Percentiles rank a stretch among this genome's conserved stretches.
Conservation (phyloP, 2,329 filamentous ascomycete genomes). For the Acrocalymma vagum region DNA sequence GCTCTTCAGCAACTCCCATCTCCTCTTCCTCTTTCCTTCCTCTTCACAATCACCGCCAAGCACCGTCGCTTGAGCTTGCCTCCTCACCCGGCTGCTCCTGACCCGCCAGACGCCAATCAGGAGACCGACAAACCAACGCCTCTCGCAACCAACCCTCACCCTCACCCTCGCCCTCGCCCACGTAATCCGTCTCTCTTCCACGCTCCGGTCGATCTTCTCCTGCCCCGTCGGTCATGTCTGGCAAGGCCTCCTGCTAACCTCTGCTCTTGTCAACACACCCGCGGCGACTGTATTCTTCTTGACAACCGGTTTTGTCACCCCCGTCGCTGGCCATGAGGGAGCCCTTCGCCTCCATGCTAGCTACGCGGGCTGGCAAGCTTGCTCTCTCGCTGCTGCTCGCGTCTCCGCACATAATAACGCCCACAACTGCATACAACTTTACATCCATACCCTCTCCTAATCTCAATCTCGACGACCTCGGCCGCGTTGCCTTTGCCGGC, state of each 20-base stretch:
- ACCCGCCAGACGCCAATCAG: conserved; percentile 19
- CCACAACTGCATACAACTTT: conserved; percentile 57
- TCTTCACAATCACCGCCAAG: conserved; percentile 11
- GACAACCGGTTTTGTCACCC: conserved; percentile 26
- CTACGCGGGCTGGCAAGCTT: conserved; percentile 47
- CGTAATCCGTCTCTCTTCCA: too few species aligned
- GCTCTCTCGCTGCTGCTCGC: conserved; percentile 44
- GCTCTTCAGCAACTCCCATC: conserved; percentile 15
- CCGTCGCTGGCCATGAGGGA: conserved; percentile 45
- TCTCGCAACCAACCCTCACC: conserved; percentile 2
- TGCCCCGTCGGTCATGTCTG: conserved; percentile 21
- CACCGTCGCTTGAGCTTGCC: conserved; percentile 13
- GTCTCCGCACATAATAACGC: conserved; percentile 23
- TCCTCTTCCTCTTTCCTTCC: too few species aligned
- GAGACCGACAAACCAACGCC: too few species aligned
- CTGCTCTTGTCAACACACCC: too few species aligned
- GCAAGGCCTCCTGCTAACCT: conserved; percentile 21
- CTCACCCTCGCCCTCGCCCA: conserved; percentile 7
- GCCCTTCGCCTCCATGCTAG: conserved; percentile 46
- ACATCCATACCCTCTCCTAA: conserved; percentile 71
- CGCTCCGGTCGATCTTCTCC: conserved; percentile 10
- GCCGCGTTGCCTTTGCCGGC: conserved; percentile 84
- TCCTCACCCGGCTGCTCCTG: conserved; percentile 28
- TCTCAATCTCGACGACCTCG: conserved; percentile 80
- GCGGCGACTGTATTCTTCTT: conserved; percentile 28